Evolutionary conservation across 1,284 basidiomycete species (phyloP), one percentile per base, ranked within the genome.

Genomic region (Cutaneotrichosporon daszewskae): DNA sequence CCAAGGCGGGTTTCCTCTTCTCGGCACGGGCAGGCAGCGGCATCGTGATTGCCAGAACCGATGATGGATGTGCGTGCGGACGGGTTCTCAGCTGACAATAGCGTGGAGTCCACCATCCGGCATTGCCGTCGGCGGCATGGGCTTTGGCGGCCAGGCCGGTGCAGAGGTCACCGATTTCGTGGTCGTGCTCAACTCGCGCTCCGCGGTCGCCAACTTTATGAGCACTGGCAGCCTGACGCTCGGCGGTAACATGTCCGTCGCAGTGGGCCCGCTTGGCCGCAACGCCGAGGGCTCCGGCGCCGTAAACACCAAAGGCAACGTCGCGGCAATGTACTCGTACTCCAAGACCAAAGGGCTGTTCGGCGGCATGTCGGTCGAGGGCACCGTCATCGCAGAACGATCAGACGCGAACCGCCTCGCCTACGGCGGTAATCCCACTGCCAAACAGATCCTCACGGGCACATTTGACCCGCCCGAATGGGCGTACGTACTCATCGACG

Each of bases 321-420:
- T 96, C 5, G 88, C 92, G 7, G 91, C 92, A 36, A 96, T 97
- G 90, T 90, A 94, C 71, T 87, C 84, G 54, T 98, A 98, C 69
- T 92, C 87, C 4, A 91, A 92, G 69, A 92, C 90, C 4, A 82
- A 87, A 53, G 94, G 94, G 11, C 77, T 96, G 2, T 95, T 95
- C 54, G 89, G 74, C 29, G 76, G 77, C 10, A 73, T 79, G 17
- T 90, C 87, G 9, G 73, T 97, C 26, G 92, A 97, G 76, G 94
- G 94, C 10, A 90, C 87, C 1, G 83, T 96, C 32, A 91, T 98
- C 42, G 78, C 95, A 17, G 94, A 97, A 68, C 81, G 95, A 20
- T 84, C 89, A 63, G 95, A 98, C 65, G 87, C 87, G 8, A 91
- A 92, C 63, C 74, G 79, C 2, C 74, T 83, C 36, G 87, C 88